Base-by-base conservation (phyloP, 2,329 filamentous ascomycete species). In the Fusarium sp. region DNA sequence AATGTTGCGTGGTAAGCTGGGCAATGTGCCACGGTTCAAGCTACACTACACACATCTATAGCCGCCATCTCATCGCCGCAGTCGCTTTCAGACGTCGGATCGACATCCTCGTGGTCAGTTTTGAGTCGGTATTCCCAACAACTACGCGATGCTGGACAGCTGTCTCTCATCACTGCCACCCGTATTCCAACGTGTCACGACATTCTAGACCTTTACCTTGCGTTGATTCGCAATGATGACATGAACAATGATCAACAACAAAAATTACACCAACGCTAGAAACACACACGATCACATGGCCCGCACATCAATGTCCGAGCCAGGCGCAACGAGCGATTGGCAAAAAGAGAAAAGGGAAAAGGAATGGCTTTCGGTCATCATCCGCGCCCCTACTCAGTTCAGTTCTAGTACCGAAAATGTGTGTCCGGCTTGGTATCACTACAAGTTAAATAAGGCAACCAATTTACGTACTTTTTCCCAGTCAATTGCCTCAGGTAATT, bases 401-500 rank as follows among this genome's bases (percentile, higher is more conserved):
- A 10, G 26, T 26, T 26, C 26, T 26, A 8, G 26, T 26, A 26
- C 26, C 26, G n/a, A 32, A 26, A 64, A 35, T 52, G 30, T 30
- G 40, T 58, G 46, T 59, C 46, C 22, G 30, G 22, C 13, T 30
- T 9, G 39, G 35, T 49, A 58, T 22, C 24, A 17, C 17, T 46
- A 47, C 52, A 47, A 41, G 19, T 3, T 24, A 28, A 28, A 44
- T 19, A 49, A 47, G 45, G 52, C 52, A 58, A 30, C 59, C 30
- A 22, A 7, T 51, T 32, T 35, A 8, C 43, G 13, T 26, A 28
- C 9, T 17, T 41, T 15, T 17, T 30, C 32, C 14, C 28, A 17
- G n/a, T 54, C 17, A 40, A 15, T 50, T 17, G 56, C 19, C 20
- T n/a, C 19, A 39, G 51, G 14, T 17, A 44, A 32, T 30, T 20